These are phyloP conservation scores for Camelina sativa DNA, from an alignment of 345 rosid species.

Conservation along the genomic window DNA sequence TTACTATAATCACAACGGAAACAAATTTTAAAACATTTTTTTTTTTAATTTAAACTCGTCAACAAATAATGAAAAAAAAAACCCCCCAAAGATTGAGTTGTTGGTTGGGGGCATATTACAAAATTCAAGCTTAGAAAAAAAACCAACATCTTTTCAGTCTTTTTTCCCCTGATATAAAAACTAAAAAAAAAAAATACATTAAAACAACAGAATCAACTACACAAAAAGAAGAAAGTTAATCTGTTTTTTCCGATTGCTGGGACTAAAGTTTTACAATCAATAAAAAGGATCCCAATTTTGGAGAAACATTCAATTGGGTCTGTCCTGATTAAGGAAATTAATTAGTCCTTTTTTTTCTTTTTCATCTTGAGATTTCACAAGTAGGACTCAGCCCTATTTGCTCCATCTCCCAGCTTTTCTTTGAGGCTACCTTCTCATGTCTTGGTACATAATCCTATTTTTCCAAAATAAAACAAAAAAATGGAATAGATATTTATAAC, in stretches of 20 bases:
- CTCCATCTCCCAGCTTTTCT: constrained; percentile 78
- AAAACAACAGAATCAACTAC: constrained; percentile 39
- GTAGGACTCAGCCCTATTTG: constrained; percentile 51
- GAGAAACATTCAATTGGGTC: constrained; percentile 26
- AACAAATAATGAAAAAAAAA: background rate
- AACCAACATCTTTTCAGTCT: constrained; percentile 5
- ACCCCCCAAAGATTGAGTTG: background rate
- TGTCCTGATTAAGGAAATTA: constrained; percentile 32
- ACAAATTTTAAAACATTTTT: background rate
- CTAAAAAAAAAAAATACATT: constrained; percentile 1
- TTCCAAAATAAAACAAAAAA: background rate
- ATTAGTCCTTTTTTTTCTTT: background rate
- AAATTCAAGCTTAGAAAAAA: constrained; percentile 18
- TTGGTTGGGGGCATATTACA: constrained; percentile 11
- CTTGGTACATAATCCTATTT: constrained; percentile 72
- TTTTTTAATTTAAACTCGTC: background rate
- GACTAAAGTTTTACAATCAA: constrained; percentile 28
- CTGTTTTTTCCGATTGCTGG: constrained; percentile 2
- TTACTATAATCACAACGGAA: background rate
- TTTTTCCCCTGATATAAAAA: background rate
- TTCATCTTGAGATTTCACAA: constrained; percentile 62
- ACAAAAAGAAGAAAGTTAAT: constrained; percentile 31
- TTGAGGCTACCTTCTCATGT: constrained; percentile 76
- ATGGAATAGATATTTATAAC: too few species aligned
- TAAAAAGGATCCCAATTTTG: constrained; percentile 37